phyloP scores from a whole-genome alignment of 345 rosid genomes.

The Dipteronia sinensis region DNA sequence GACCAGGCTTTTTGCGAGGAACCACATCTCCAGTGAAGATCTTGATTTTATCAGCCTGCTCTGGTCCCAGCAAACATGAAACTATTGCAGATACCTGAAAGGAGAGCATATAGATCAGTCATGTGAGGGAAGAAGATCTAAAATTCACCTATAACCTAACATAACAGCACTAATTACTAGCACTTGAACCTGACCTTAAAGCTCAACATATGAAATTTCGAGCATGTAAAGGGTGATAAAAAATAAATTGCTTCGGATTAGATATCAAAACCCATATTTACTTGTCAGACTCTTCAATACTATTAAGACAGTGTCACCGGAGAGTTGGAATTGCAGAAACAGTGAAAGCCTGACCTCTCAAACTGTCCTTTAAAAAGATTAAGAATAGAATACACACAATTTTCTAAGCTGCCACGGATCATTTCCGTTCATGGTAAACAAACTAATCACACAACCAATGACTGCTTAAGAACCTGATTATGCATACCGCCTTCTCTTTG shows the following conservation, averaged over 20 bases:
- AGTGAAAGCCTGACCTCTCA: background rate
- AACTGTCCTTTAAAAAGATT: slow-evolving; percentile 1
- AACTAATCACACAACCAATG: slow-evolving; percentile 17
- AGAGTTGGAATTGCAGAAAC: slow-evolving; percentile 12
- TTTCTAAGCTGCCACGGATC: background rate
- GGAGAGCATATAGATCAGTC: background rate
- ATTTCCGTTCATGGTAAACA: slow-evolving; percentile 2
- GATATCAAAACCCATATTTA: slow-evolving; percentile 9
- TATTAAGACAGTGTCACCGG: background rate
- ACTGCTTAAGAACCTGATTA: slow-evolving; percentile 58
- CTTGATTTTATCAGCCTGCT: slow-evolving; percentile 79
- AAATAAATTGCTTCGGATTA: slow-evolving; percentile 14
- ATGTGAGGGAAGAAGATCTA: slow-evolving; percentile 6
- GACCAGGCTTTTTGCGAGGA: slow-evolving; percentile 93
- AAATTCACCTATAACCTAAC: background rate
- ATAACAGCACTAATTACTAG: background rate
- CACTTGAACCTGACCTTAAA: background rate
- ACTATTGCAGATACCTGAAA: slow-evolving; percentile 92
- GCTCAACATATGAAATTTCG: slow-evolving; percentile 5
- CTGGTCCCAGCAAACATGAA: slow-evolving; percentile 89
- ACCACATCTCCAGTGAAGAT: slow-evolving; percentile 96
- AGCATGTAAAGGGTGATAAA: slow-evolving; percentile 7
- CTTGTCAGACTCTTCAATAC: background rate
- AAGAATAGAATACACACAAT: background rate
- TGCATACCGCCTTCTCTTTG: slow-evolving; percentile 97